phyloP scores from a whole-genome alignment of 768 basidiomycete genomes.

The Boletus speciosus region DNA sequence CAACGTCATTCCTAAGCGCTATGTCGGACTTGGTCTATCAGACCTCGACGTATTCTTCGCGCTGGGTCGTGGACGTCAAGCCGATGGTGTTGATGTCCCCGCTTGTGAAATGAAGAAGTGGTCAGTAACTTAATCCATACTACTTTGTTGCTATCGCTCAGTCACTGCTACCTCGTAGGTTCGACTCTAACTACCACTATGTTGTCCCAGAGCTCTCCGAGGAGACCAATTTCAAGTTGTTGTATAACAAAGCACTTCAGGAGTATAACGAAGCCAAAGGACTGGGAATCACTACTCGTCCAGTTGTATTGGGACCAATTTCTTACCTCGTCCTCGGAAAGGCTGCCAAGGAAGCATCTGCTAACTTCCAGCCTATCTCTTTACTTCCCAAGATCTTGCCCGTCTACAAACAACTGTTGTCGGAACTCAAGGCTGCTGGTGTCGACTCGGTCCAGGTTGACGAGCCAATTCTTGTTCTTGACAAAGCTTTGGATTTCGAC shows the following conservation, averaged over 20 bases:
- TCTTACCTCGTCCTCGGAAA: constrained; percentile 95
- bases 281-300: constrained; percentile 85
- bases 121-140: constrained; percentile 42
- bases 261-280: constrained; percentile 95
- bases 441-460: constrained; percentile 95
- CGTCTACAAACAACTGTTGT: constrained; percentile 85
- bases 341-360: constrained; percentile 75
- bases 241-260: constrained; percentile 91
- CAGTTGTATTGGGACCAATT: constrained; percentile 93
- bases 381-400: constrained; percentile 87
- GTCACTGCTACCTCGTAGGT: constrained; percentile 48
- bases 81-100: constrained; percentile 91
- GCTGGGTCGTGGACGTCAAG: constrained; percentile 98
- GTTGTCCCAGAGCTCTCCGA: constrained; percentile 96
- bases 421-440: constrained; percentile 89
- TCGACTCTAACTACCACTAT: constrained; percentile 98
- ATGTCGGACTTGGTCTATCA: constrained; percentile 80
- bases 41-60: constrained; percentile 96
- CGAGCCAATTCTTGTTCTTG: constrained; percentile 94
- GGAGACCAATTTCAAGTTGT: constrained; percentile 87
- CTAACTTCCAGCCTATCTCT: constrained; percentile 87
- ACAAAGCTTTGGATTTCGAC: constrained; percentile 72
- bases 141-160: not conserved
- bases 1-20: constrained; percentile 96
- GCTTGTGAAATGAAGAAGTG: constrained; percentile 99